These are phyloP conservation scores for Imleria badia DNA, from an alignment of 768 basidiomycete species.

Conservation along the genomic window DNA sequence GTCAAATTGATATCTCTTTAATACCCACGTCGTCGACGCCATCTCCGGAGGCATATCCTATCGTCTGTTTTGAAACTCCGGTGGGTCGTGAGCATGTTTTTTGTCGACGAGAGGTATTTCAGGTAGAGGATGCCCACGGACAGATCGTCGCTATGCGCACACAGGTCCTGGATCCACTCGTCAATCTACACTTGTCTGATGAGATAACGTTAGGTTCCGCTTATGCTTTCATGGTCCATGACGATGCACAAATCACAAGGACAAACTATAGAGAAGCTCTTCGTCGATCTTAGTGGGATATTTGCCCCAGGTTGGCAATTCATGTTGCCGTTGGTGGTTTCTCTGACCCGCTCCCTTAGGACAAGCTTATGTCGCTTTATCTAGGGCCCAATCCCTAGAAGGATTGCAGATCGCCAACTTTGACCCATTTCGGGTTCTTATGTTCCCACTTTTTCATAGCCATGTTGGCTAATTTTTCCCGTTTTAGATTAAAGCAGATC, in stretches of 20 bases:
- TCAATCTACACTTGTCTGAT: too few relatives aligned
- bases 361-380: neutral
- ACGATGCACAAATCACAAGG: conserved; percentile 1
- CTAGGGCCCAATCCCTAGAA: neutral
- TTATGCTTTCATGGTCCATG: neutral
- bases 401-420: neutral
- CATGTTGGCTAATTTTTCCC: neutral
- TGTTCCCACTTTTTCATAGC: too few relatives aligned
- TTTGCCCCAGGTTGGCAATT: neutral
- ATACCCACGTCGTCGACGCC: neutral
- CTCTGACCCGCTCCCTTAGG: neutral
- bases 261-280: neutral
- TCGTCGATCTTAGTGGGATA: neutral
- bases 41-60: neutral
- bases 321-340: too few relatives aligned
- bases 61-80: neutral
- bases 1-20: neutral
- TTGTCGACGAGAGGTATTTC: neutral
- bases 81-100: neutral
- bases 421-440: neutral
- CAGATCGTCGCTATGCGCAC: neutral
- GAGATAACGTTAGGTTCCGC: neutral
- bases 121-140: neutral
- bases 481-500: neutral
- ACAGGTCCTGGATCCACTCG: too few relatives aligned